Evolutionary conservation across 345 rosid species (phyloP), one percentile per base, ranked within the genome.

Genomic region (Garcia nutans): DNA sequence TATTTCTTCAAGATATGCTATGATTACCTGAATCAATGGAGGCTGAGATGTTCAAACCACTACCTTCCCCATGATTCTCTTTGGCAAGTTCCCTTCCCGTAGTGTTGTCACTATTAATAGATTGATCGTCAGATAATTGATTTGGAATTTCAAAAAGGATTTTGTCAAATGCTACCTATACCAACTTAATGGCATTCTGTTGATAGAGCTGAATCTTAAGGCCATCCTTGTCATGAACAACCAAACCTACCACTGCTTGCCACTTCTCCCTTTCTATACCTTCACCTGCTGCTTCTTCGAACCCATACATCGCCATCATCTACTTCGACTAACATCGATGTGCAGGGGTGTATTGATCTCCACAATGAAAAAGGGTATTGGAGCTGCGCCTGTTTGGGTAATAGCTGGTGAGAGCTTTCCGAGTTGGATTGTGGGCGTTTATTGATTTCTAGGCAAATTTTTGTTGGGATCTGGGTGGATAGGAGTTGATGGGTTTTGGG

Each of bases 141-240:
- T 88, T 92, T 15, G 88, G 94, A 50, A 87, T 89, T 77, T 92
- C 96, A 73, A 87, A 84, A 41, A 96, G 94, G 78, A 96, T 88
- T 75, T 86, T 90, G 72, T 86, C 92, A 37, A 96, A 87, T 17
- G 97, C 98, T 87, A 88, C 93, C 83, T 85, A 86, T 61, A 96
- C 91, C 71, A 92, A 78, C 79, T 86, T 88, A 80, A 93, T 77
- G 47, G 93, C 96, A 74, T 87, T 87, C 3, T 78, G 80, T 76
- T 86, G 86, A 79, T 80, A 77, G 10, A 81, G 78, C 77, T 82
- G 87, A 77, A 62, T 68, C 76, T 82, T 80, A 63, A 19, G 76
- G 72, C 55, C 57, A 52, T 41, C 79, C 80, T 73, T 82, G 10
- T 80, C 84, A 41, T 77, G 78, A 77, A 81, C 88, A 71, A 70